Base-by-base conservation (phyloP, 257 asterid genomes). In the Primulina huaijiensis region DNA sequence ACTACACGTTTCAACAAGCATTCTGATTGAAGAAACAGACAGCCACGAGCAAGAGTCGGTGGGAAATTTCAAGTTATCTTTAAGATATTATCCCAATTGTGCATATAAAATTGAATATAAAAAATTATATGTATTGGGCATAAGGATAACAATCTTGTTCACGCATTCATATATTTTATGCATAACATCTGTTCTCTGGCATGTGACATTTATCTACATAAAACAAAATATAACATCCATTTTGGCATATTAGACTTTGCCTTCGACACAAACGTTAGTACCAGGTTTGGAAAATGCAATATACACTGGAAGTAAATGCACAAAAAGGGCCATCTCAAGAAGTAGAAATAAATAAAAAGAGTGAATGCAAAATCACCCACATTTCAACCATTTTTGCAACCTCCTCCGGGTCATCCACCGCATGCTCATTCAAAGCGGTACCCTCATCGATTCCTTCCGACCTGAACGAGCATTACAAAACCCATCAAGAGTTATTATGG, bases 381-480 rank as follows among this genome's bases (percentile, higher is more conserved):
- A 85, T 85, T 50, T 82, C 92, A 80, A 92, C 98, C 92, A 90
- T 84, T 75, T 89, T 75, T 55, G 85, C 96, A 78, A 90, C 87
- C 79, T 81, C 91, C 76, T 90, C 97, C 37, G 98, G 98, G 76
- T 92, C 87, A 71, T 75, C 89, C 76, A 92, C 92, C 17, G 98
- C 95, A 75, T 88, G 94, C 69, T 79, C 87, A 80, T 75, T 86
- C 79, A 84, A 75, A 65, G 77, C 82, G 30, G 30, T 27, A 65
- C 73, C 86, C 73, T 86, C 87, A 68, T 85, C 89, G 78, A 74
- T 72, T 69, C 85, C 83, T 72, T 72, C 87, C 87, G 80, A 72
- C 84, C 98, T 92, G 82, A 67, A 71, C 71, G 82, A 67, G 73
- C 73, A 69, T 43, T 43, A 74, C 20, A 63, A 53, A 61, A 61